phyloP scores from a whole-genome alignment of 345 rosid species.

The Syzygium grande region DNA sequence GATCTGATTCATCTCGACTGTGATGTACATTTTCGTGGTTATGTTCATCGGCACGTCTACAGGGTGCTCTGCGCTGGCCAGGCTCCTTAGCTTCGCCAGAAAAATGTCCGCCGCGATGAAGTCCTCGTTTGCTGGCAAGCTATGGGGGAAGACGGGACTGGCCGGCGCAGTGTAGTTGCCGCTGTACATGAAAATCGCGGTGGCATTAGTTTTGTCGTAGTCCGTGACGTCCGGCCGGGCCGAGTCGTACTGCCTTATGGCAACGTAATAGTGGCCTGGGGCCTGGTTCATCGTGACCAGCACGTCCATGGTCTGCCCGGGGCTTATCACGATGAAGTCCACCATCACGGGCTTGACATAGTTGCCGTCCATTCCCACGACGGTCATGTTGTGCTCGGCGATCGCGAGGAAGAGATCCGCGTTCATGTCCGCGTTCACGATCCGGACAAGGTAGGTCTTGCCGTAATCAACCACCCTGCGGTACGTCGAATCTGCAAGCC shows the following conservation, averaged over 20 bases:
- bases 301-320: slow-evolving; percentile 24
- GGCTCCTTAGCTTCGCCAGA: slow-evolving; percentile 17
- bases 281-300: slow-evolving; percentile 13
- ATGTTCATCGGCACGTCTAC: slow-evolving; percentile 16
- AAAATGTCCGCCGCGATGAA: slow-evolving; percentile 17
- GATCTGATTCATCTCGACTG: slow-evolving; percentile 7
- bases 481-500: background rate
- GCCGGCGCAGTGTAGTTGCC: background rate
- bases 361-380: slow-evolving; percentile 26
- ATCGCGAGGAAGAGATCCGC: slow-evolving; percentile 20
- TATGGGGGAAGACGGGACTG: slow-evolving; percentile 3
- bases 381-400: slow-evolving; percentile 20
- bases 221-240: background rate
- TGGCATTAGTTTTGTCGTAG: background rate
- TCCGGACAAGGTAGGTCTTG: slow-evolving; percentile 25
- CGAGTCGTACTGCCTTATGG: slow-evolving; percentile 1
- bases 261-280: slow-evolving; percentile 10
- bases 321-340: slow-evolving; percentile 6
- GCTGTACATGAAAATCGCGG: slow-evolving; percentile 4
- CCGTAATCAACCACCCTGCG: slow-evolving; percentile 4
- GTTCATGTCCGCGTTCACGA: slow-evolving; percentile 24
- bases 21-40: slow-evolving; percentile 1
- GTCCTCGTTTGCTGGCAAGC: slow-evolving; percentile 1
- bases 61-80: slow-evolving; percentile 11
- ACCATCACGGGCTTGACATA: slow-evolving; percentile 16